Base-by-base conservation (phyloP, 2,329 filamentous ascomycete species). In the Myriosclerotinia duriaeana region DNA sequence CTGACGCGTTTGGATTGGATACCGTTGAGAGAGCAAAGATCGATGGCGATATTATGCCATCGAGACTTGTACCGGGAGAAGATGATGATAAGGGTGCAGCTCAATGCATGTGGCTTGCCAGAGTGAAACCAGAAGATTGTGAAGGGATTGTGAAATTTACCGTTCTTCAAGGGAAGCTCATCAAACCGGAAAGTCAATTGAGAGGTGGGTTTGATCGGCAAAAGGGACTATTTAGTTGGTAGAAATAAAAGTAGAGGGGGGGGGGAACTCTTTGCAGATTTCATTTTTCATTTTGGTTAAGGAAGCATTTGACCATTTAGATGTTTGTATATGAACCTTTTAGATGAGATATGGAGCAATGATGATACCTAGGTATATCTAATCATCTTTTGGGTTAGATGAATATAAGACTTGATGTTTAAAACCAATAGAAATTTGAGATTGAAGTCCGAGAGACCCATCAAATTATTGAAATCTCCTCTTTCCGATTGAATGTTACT, bases 111-210 rank as follows among this genome's bases (percentile, higher is more conserved):
- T 97, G 94, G 94, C 82, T 97, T 55, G 94, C 92, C 26, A 82
- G 94, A 67, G 88, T 97, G 22, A 80, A 82, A 75, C 94, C 94
- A 0, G 90, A 96, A 79, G 92, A 98, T 75, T 96, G 93, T 74
- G 93, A 97, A 82, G 96, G 95, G 70, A 87, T 99, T 68, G 87
- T 99, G 53, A 85, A 87, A 75, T 97, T 90, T 77, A 98, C 95
- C 0, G 85, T 99, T 3, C 78, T 98, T 74, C 90, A 97, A 80
- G 95, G 95, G 34, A 98, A 97, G 81, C 87, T 98, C 36, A 87
- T 98, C 63, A 97, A 97, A 82, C 92, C 93, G 0, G 89, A 89
- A 75, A 84, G 84, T 65, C 93, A 98, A 82, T 78, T 99, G 70
- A 81, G 95, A 68, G 95, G 91, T 36, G 95, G 95, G 0, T 99